Conservation (phyloP, 106 monocot genomes). For the Platanthera guangdongensis region DNA sequence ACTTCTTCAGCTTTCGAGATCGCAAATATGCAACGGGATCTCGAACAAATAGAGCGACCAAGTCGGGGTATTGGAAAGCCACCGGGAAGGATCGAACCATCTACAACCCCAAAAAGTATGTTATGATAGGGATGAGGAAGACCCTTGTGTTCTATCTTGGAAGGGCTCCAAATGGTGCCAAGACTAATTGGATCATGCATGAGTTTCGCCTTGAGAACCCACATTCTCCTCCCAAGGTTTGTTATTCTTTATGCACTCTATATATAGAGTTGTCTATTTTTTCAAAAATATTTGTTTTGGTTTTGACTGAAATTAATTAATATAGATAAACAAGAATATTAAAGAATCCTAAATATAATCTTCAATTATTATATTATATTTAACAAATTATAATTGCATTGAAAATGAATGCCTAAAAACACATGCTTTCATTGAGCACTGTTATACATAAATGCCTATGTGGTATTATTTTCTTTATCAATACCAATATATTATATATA, state of each 20-base stretch:
- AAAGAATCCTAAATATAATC: no score
- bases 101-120: slow-evolving; percentile 15
- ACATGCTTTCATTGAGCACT: no score
- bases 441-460: no score
- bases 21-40: slow-evolving; percentile 64
- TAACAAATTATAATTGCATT: no score
- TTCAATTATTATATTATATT: no score
- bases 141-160: slow-evolving; percentile 64
- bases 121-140: slow-evolving; percentile 58
- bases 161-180: slow-evolving; percentile 47
- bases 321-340: no score
- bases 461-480: no score
- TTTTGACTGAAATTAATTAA: no score
- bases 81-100: slow-evolving; percentile 48
- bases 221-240: slow-evolving; percentile 40
- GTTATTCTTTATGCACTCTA: not conserved
- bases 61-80: slow-evolving; percentile 62
- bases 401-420: no score
- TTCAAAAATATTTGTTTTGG: no score
- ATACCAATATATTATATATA: no score
- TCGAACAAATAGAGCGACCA: slow-evolving; percentile 55
- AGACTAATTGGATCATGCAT: slow-evolving; percentile 65
- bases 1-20: slow-evolving; percentile 82
- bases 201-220: slow-evolving; percentile 51
- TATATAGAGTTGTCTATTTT: not conserved